Percentiles rank a stretch among this genome's conserved stretches.
Evolutionary conservation across 192 early-diverging fungal genomes (phyloP).

Genomic region (Paraglomus occultum): DNA sequence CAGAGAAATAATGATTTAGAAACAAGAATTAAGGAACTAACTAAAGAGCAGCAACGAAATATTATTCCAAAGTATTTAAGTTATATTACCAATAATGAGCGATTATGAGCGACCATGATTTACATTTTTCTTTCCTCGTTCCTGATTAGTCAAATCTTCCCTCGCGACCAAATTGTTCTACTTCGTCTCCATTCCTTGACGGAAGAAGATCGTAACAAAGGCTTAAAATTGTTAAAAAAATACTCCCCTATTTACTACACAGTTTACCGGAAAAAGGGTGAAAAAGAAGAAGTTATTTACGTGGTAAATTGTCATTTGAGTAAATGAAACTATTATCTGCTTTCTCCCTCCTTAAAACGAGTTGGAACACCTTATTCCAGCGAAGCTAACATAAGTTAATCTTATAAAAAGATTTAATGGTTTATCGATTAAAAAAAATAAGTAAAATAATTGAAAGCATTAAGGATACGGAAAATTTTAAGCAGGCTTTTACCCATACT

Average conservation of each 20-base stretch:
- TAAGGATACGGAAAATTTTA: not conserved
- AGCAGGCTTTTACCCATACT: slow-evolving; percentile 8
- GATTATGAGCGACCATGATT: slow-evolving; percentile 14
- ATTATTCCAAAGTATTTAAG: not conserved
- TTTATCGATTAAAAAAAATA: slow-evolving; percentile 3
- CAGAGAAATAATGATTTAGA: slow-evolving; percentile 7
- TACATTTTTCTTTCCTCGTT: slow-evolving; percentile 17
- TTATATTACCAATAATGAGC: slow-evolving; percentile 18
- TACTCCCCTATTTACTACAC: slow-evolving; percentile 8
- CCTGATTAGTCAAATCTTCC: slow-evolving; percentile 20
- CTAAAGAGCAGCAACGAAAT: not conserved
- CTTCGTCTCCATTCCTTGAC: slow-evolving; percentile 3
- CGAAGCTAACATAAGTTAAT: not conserved
- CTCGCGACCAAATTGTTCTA: slow-evolving; percentile 9
- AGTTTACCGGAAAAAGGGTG: not conserved
- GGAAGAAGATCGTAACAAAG: slow-evolving; percentile 8
- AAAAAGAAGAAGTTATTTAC: slow-evolving; percentile 13
- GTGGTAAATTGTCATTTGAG: slow-evolving; percentile 2
- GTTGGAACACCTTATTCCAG: not conserved
- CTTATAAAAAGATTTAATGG: not conserved
- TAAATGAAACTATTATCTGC: slow-evolving; percentile 8
- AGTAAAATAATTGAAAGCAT: slow-evolving; percentile 6
- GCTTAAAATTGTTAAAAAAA: slow-evolving; percentile 11
- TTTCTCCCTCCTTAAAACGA: slow-evolving; percentile 11
- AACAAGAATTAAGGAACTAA: not conserved